Evolutionary conservation across 2,329 filamentous ascomycete species (phyloP), one percentile per base, ranked within the genome.

Genomic region (Cladobotryum mycophilum): DNA sequence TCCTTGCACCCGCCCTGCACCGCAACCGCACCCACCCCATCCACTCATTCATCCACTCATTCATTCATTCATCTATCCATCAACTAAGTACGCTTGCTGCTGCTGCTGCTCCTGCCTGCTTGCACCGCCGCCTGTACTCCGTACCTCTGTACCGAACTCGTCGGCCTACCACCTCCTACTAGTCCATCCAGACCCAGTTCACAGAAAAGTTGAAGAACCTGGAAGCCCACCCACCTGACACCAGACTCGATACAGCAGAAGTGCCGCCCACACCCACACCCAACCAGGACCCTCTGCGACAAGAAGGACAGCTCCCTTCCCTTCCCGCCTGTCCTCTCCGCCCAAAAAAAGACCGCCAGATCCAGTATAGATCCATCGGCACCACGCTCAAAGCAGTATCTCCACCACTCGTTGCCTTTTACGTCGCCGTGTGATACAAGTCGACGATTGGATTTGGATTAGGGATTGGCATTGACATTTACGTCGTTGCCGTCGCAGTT

Each of bases 291-390:
- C 45, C 75, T 76, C 72, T 74, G 74, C 74, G 69, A 78, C 73
- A 70, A 69, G 64, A 70, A 69, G 63, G 68, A 62, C 68, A 67
- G 65, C 67, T 69, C 66, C 70, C 68, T 69, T 67, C 68, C 71
- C 66, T 70, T 73, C 72, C 74, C 60, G 64, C 61, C 55, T 60
- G 47, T 55, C 59, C 47, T 49, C 47, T 53, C 51, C 47, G 47
- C 51, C 47, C 51, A 49, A 47, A 42, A 42, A 49, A 41, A 43
- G 22, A 18, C 51, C 73, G 70, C 79, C 78, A 79, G 76, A 82
- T 81, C 74, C 73, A 81, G 79, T 79, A 80, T 81, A 82, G 79
- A 75, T 73, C 76, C 75, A 75, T 80, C 77, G 75, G 77, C 78
- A 80, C 76, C 75, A 80, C 76, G 73, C 78, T 79, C 78, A 79